Base-by-base conservation (phyloP, 192 early-diverging fungal species). In the Umbelopsis ramanniana region DNA sequence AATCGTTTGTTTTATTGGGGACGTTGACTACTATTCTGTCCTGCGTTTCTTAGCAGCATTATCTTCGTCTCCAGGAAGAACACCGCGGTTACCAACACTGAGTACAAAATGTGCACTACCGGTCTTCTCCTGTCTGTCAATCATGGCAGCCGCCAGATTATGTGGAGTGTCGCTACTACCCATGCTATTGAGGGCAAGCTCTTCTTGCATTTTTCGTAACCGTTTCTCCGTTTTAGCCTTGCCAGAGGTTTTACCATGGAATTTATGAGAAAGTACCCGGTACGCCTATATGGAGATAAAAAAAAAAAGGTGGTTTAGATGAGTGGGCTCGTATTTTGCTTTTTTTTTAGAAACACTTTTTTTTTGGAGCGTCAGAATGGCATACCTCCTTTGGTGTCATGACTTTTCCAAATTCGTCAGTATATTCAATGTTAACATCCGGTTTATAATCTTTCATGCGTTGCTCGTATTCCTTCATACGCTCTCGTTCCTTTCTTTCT, bases 201-300 rank as follows among this genome's bases (percentile, higher is more conserved):
- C 95, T 29, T 94, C 92, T 68, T 95, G 91, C 22, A 95, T 72
- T 76, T 95, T 95, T 57, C 82, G 81, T 73, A 95, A 82, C 6
- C 92, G 75, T 81, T 94, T 96, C 71, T 99, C 97, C 8, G 92
- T 95, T 86, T 99, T 99, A 78, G 89, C 88, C 75, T 97, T 97
- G 40, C 97, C 97, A 43, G 92, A 92, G 8, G 88, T 87, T 68
- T 95, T 94, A 17, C 97, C 97, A 75, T 99, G 97, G 88, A 99
- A 99, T 55, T 93, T 95, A 54, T 99, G 96, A 45, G 94, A 95
- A 37, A 95, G 78, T 69, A 89, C 88, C 70, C 92, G 87, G 81
- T 93, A 99, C 0, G 97, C 97, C 85, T 91, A 68, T 12, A 21
- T 71, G 47, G 47, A 46, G 43, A 46, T 68, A 68, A 68, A 53